Percentiles rank a stretch among this genome's conserved stretches.
phyloP scores from a whole-genome alignment of 2,329 filamentous ascomycete genomes.

The Waltergamsia citrina region DNA sequence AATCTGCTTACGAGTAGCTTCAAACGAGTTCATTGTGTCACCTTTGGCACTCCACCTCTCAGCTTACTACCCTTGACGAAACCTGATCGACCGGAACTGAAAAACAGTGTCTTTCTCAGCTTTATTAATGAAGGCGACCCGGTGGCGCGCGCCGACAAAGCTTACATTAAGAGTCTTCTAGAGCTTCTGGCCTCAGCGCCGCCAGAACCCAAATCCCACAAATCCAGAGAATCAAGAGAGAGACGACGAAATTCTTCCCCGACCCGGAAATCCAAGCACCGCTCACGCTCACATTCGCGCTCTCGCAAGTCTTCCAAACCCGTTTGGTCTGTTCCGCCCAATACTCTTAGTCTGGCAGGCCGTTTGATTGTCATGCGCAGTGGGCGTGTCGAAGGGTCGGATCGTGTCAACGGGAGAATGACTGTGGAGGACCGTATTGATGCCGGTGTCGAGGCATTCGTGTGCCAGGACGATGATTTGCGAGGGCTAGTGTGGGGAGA shows the following conservation, averaged over 20 bases:
- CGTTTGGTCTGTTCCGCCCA: slow-evolving; percentile 56
- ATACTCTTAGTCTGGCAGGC: slow-evolving; percentile 61
- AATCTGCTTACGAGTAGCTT: slow-evolving; percentile 61
- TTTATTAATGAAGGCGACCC: slow-evolving; percentile 86
- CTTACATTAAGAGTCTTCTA: slow-evolving; percentile 63
- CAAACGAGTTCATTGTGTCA: slow-evolving; percentile 73
- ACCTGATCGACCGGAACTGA: slow-evolving; percentile 35
- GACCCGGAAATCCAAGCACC: background rate
- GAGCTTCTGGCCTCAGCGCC: slow-evolving; percentile 58
- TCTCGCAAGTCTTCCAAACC: slow-evolving; percentile 19
- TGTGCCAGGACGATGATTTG: slow-evolving; percentile 58
- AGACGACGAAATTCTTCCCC: background rate
- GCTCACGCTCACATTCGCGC: background rate
- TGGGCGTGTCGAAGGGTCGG: slow-evolving; percentile 27
- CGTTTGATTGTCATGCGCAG: slow-evolving; percentile 56
- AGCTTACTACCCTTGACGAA: slow-evolving; percentile 60
- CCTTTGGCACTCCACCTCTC: slow-evolving; percentile 75
- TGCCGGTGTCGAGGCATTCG: slow-evolving; percentile 59
- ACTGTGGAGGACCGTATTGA: slow-evolving; percentile 39
- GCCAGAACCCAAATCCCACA: slow-evolving; percentile 23
- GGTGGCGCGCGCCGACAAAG: slow-evolving; percentile 65
- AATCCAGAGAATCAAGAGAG: slow-evolving; percentile 4
- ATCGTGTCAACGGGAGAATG: slow-evolving; percentile 38
- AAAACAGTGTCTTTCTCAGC: slow-evolving; percentile 65
- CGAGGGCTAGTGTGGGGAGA: slow-evolving; percentile 71